A percentile compares a stretch with the other conserved stretches of the same genome.
These are phyloP conservation scores for Seminavis robusta DNA, from an alignment of 108 stramenopile genomes.

Conservation along the genomic window DNA sequence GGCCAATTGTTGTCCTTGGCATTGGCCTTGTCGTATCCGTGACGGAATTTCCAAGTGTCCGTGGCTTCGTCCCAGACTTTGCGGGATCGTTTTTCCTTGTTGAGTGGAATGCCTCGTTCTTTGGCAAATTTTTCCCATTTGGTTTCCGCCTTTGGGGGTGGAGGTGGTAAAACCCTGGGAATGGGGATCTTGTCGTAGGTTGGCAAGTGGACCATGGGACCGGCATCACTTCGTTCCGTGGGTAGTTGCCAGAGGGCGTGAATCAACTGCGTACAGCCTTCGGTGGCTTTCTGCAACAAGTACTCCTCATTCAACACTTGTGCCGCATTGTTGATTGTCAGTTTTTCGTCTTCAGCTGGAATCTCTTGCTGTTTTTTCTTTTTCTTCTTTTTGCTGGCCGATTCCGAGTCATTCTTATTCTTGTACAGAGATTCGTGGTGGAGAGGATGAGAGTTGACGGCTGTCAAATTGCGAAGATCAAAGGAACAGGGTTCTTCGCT, in stretches of 20 bases:
- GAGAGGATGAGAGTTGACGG: slow-evolving; percentile 76
- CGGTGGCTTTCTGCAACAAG: slow-evolving; percentile 63
- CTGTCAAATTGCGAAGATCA: slow-evolving; percentile 66
- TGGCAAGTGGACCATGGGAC: slow-evolving; percentile 64
- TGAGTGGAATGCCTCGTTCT: slow-evolving; percentile 72
- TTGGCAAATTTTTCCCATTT: slow-evolving; percentile 92
- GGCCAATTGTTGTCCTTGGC: slow-evolving; percentile 79
- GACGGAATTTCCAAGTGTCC: slow-evolving; percentile 79
- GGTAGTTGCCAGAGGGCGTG: slow-evolving; percentile 73
- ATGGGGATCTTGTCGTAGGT: slow-evolving; percentile 45
- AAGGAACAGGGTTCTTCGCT: slow-evolving; percentile 68
- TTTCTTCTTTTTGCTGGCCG: too few species aligned
- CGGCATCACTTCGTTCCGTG: slow-evolving; percentile 69
- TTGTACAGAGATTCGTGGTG: slow-evolving; percentile 48
- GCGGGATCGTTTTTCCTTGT: slow-evolving; percentile 81
- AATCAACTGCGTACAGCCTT: slow-evolving; percentile 73
- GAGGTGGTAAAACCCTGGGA: slow-evolving; percentile 58
- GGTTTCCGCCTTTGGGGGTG: slow-evolving; percentile 81
- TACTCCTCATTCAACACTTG: slow-evolving; percentile 51
- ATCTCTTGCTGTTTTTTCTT: too few species aligned
- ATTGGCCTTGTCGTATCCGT: slow-evolving; percentile 74
- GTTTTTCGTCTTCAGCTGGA: slow-evolving; percentile 17
- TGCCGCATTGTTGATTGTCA: slow-evolving; percentile 15
- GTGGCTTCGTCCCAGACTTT: slow-evolving; percentile 90
- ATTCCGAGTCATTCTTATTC: slow-evolving; percentile 13